A percentile compares a stretch with the other conserved stretches of the same genome.
Evolutionary conservation across 2,329 filamentous ascomycete genomes (phyloP).

Genomic region (Scytalidium lignicola): DNA sequence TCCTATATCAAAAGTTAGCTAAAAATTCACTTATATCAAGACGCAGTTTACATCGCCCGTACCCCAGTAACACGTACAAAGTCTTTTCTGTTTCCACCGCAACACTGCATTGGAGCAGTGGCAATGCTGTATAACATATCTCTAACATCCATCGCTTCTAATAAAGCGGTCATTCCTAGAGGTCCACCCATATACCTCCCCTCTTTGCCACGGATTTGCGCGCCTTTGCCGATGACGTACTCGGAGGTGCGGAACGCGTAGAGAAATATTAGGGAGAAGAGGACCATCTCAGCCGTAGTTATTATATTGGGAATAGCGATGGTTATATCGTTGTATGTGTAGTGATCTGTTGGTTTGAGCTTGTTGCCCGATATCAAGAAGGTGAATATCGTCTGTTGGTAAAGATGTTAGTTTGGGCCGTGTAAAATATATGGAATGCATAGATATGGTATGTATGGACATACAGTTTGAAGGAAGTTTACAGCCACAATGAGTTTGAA

Average conservation of each 20-base stretch:
- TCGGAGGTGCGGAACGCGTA: conserved; percentile 8
- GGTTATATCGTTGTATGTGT: conserved; percentile 11
- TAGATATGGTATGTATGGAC: not conserved
- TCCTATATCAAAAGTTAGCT: no score
- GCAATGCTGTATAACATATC: conserved; percentile 3
- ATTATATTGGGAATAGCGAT: conserved; percentile 13
- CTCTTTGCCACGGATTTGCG: conserved; percentile 6
- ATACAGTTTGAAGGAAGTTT: conserved; percentile 14
- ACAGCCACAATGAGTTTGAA: conserved; percentile 16
- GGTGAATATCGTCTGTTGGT: conserved; percentile 8
- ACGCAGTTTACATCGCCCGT: no score
- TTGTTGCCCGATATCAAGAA: conserved; percentile 9
- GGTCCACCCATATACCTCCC: conserved; percentile 11
- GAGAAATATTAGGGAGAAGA: conserved; percentile 11
- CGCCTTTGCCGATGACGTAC: conserved; percentile 6
- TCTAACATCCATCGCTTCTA: conserved; percentile 8
- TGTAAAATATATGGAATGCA: no score
- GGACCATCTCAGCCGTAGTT: conserved; percentile 12
- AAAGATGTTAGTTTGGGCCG: not conserved
- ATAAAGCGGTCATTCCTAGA: conserved; percentile 9
- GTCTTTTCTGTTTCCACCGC: no score
- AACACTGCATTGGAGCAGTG: no score
- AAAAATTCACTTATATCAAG: no score
- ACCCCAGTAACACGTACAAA: no score
- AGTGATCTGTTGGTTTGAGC: conserved; percentile 10